Evolutionary conservation across 495 filamentous ascomycete species (phyloP).

Genomic region (Copromyces sp.): DNA sequence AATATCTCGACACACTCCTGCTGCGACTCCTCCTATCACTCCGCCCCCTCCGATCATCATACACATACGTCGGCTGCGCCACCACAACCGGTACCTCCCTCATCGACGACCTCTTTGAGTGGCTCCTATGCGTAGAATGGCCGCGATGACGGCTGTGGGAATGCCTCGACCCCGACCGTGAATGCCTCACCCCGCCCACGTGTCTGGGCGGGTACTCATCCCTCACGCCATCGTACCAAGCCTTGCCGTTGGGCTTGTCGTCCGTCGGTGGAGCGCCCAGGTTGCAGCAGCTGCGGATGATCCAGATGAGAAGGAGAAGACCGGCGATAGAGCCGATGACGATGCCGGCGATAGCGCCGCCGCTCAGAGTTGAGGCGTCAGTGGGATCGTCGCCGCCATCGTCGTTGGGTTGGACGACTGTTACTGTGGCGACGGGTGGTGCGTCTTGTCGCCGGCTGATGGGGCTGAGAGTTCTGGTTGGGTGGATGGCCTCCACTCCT

Average conservation of each 20-base stretch:
- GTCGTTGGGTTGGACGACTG: constrained; percentile 1
- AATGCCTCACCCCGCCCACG: not conserved
- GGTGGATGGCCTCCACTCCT: constrained; percentile 1
- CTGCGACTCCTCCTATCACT: constrained; percentile 1
- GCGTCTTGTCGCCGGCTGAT: constrained; percentile 2
- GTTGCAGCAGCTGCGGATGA: constrained; percentile 34
- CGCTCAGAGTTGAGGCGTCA: constrained; percentile 29
- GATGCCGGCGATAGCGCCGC: constrained; percentile 50
- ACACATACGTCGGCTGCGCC: constrained; percentile 1
- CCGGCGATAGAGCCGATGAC: constrained; percentile 50
- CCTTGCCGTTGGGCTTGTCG: constrained; percentile 3
- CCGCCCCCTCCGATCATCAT: constrained; percentile 1
- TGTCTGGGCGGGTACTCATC: constrained; percentile 8
- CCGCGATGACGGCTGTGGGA: not conserved
- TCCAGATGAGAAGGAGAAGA: constrained; percentile 44
- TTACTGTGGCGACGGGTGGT: constrained; percentile 6
- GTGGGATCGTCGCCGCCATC: constrained; percentile 3
- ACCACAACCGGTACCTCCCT: constrained; percentile 10
- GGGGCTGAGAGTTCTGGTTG: not conserved
- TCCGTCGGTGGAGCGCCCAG: constrained; percentile 22
- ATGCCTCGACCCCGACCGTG: constrained; percentile 1
- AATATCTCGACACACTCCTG: constrained; percentile 1
- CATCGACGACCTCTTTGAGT: constrained; percentile 1
- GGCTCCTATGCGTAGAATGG: not conserved
- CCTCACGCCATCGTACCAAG: constrained; percentile 22